Evolutionary conservation across 2,329 filamentous ascomycete species (phyloP).

Genomic region (Fusarium sp.): DNA sequence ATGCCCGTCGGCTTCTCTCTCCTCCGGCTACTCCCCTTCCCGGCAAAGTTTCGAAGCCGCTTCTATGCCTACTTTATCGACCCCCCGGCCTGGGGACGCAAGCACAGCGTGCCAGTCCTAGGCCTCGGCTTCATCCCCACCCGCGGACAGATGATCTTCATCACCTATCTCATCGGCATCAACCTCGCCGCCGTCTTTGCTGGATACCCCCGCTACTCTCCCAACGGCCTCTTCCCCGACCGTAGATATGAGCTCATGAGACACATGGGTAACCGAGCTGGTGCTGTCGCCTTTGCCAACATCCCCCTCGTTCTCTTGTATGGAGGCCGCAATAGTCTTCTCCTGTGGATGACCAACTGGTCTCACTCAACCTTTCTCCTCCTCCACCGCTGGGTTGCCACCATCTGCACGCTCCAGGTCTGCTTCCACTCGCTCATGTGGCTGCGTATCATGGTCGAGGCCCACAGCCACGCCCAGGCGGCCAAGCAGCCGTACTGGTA

Average conservation of each 20-base stretch:
- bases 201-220: slow-evolving; percentile 44
- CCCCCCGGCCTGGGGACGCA: slow-evolving; percentile 42
- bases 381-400: slow-evolving; percentile 63
- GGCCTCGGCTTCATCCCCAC: slow-evolving; percentile 53
- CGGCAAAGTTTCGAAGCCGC: slow-evolving; percentile 18
- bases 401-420: slow-evolving; percentile 58
- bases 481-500: slow-evolving; percentile 54
- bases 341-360: slow-evolving; percentile 63
- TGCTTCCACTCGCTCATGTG: slow-evolving; percentile 60
- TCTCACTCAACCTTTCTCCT: slow-evolving; percentile 61
- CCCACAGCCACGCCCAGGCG: slow-evolving; percentile 44
- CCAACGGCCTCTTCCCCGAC: slow-evolving; percentile 46
- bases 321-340: slow-evolving; percentile 60
- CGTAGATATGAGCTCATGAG: slow-evolving; percentile 46
- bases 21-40: slow-evolving; percentile 36
- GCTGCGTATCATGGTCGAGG: slow-evolving; percentile 50
- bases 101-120: slow-evolving; percentile 40
- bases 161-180: slow-evolving; percentile 53
- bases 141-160: slow-evolving; percentile 58
- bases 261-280: slow-evolving; percentile 56
- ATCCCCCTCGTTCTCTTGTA: slow-evolving; percentile 59
- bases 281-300: slow-evolving; percentile 55
- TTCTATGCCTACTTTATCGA: slow-evolving; percentile 47
- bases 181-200: slow-evolving; percentile 52
- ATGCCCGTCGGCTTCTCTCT: slow-evolving; percentile 40